Evolutionary conservation across 2,329 filamentous ascomycete species (phyloP), one percentile per base, ranked within the genome.

Genomic region (Herpomyces periplanetae): DNA sequence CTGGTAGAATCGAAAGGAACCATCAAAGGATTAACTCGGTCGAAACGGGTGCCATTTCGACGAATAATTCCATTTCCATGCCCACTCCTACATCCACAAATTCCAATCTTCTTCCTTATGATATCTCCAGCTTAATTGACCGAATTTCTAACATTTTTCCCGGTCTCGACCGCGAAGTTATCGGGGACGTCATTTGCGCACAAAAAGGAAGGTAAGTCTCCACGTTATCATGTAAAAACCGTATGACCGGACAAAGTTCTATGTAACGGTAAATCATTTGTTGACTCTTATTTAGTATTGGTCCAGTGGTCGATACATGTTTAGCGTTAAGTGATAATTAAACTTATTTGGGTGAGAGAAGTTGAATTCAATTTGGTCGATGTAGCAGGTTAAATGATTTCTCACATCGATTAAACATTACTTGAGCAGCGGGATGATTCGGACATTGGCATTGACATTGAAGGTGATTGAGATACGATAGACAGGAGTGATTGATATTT

Each of bases 131-230:
- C 7, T 15, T 7, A 15, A n/a, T 7, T 15, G 14, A 7, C n/a
- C n/a, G 7, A n/a, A 15, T 7, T 15, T 7, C 68, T 18, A 64
- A 69, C 29, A 96, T 96, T 80, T 96, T 96, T 36, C 80, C 80
- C 1, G 71, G 84, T 33, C 44, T 96, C 19, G 80, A 96, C 36
- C 56, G 58, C 31, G 84, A 96, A 18, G 52, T 96, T 14, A 91
- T 96, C 33, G 73, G 73, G 31, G 80, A 96, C 41, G 80, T 96
- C 15, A 80, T 96, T 11, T 59, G 75, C 35, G 57, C 84, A 43
- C 88, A 96, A 41, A 62, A 88, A 39, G 84, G 80, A 34, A 56
- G 68, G 69, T 75, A 38, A 43, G 64, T 51, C n/a, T n/a, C n/a
- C n/a, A n/a, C n/a, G n/a, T n/a, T n/a, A n/a, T n/a, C n/a, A n/a